phyloP scores from a whole-genome alignment of 1,284 basidiomycete genomes.

The Fomitiporia mediterranea region DNA sequence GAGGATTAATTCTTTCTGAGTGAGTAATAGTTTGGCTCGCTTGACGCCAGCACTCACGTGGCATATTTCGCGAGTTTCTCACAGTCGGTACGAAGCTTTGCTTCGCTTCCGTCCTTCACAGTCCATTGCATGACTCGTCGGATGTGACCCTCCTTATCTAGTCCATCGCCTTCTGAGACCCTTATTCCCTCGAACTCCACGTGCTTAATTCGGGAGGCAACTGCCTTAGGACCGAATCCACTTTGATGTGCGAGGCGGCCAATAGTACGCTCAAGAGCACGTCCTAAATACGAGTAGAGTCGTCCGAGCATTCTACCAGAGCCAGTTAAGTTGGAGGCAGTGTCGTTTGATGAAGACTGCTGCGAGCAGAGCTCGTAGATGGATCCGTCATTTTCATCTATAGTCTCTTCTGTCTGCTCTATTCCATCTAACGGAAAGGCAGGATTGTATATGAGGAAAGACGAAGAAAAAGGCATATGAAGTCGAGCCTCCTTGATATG shows the following conservation, averaged over 20 bases:
- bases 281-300: slow-evolving; percentile 5
- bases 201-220: neutral
- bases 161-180: neutral
- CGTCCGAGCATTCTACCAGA: slow-evolving; percentile 7
- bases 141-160: neutral
- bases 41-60: neutral
- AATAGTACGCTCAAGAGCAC: slow-evolving; percentile 6
- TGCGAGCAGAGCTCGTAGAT: slow-evolving; percentile 6
- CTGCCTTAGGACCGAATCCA: too few species aligned
- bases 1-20: neutral
- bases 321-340: slow-evolving; percentile 3
- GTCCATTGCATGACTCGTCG: too few species aligned
- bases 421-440: too few species aligned
- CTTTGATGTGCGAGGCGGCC: slow-evolving; percentile 1
- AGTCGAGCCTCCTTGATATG: too few species aligned
- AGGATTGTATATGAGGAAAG: too few species aligned
- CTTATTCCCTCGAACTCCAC: neutral
- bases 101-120: neutral
- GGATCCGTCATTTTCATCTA: neutral
- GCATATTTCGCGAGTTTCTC: neutral
- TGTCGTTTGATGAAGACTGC: neutral
- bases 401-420: too few species aligned
- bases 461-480: too few species aligned
- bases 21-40: neutral
- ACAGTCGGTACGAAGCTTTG: neutral